Base-by-base conservation (phyloP, 2,329 filamentous ascomycete species). In the Pseudofabraea citricarpa region DNA sequence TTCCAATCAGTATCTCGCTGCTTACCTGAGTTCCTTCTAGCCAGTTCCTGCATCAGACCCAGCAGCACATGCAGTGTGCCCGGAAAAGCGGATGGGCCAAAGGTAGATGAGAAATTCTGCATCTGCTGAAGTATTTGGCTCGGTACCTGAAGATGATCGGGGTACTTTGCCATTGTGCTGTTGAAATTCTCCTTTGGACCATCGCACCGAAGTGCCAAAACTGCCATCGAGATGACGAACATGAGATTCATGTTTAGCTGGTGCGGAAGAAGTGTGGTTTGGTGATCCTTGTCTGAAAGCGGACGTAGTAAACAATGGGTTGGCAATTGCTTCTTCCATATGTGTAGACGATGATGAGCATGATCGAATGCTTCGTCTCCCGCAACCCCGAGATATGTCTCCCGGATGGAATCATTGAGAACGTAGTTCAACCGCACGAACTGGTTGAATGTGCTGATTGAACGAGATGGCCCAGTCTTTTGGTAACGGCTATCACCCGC, bases 251-350 rank as follows among this genome's bases (percentile, higher is more conserved):
- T 10, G 19, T 37, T 37, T 15, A 37, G 7, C 16, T 37, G 35
- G n/a, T 37, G 35, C 12, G 35, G 35, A 22, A 22, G 19, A 21
- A 37, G 10, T 6, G 35, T n/a, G 8, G 7, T 22, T 24, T 37
- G 35, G 8, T 37, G 35, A 22, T 20, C 15, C 13, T 15, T 21
- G 7, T 20, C 35, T 8, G 35, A 21, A 21, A 15, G 9, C 9
- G 19, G 21, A 15, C 23, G 21, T 15, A 37, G 19, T n/a, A n/a
- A 21, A 22, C 35, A 37, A 21, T 37, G 35, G 35, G 12, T 22
- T 10, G 35, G 35, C 4, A 37, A 21, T 37, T 37, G 35, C 21
- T 37, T 37, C 35, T 37, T 37, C 35, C 35, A 37, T 10, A 37
- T 37, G 19, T 37, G 13, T n/a, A 37, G 19, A 6, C 35, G 12